Percentiles rank a stretch among this genome's conserved stretches.
Conservation (phyloP, 2,329 filamentous ascomycete genomes). For the Colletotrichum costaricense region DNA sequence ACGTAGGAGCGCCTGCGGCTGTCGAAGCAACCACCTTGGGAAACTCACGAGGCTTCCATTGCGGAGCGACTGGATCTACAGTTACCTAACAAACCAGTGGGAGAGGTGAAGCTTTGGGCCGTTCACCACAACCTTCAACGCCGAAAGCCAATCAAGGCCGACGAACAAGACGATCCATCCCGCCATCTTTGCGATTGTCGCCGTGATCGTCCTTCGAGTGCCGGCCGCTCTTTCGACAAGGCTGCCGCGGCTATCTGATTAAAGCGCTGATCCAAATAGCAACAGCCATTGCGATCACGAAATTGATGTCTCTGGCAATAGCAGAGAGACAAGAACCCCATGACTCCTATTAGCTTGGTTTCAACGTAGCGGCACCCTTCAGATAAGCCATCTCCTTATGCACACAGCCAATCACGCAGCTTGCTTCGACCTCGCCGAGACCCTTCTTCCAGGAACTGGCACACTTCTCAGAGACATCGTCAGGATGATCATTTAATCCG, state of each 20-base stretch:
- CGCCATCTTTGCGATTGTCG: not conserved
- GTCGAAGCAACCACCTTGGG: not conserved
- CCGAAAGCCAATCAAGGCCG: not conserved
- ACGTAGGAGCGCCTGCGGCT: not conserved
- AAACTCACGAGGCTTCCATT: not conserved
- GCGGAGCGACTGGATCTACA: not conserved
- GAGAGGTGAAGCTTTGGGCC: not conserved
- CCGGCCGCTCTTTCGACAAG: slow-evolving; percentile 22
- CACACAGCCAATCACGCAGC: slow-evolving; percentile 19
- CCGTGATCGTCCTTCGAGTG: slow-evolving; percentile 17
- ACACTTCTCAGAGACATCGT: slow-evolving; percentile 16
- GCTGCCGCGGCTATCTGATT: slow-evolving; percentile 21
- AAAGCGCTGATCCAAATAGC: not conserved
- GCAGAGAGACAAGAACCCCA: slow-evolving; percentile 35
- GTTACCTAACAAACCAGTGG: not conserved
- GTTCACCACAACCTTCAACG: not conserved
- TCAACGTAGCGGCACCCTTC: slow-evolving; percentile 26
- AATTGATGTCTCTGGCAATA: slow-evolving; percentile 27
- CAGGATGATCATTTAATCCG: slow-evolving; percentile 27
- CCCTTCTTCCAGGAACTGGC: slow-evolving; percentile 5
- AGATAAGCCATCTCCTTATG: slow-evolving; percentile 30
- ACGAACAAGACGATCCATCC: slow-evolving; percentile 6
- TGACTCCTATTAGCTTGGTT: slow-evolving; percentile 33
- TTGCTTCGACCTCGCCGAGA: not conserved
- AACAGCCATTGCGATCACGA: not conserved